These are phyloP conservation scores for Wallacemonas collosoma DNA, from an alignment of 208 protist genomes.

Conservation along the genomic window DNA sequence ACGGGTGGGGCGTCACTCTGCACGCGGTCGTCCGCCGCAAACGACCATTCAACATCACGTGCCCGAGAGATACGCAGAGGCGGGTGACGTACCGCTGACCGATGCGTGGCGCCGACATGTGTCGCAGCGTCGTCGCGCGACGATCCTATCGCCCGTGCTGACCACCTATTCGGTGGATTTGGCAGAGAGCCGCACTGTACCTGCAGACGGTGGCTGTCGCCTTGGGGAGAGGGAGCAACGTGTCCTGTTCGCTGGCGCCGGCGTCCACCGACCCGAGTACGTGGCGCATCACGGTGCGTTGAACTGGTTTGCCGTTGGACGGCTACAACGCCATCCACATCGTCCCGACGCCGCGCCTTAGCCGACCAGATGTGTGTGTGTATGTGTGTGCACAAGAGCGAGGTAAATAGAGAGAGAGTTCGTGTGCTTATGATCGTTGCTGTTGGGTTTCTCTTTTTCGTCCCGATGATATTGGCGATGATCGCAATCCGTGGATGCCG, in stretches of 20 bases:
- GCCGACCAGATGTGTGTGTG: too few species aligned
- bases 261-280: conserved; percentile 11
- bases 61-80: too few species aligned
- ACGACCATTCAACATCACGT: not conserved
- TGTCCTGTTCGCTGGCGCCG: not conserved
- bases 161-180: conserved; percentile 29
- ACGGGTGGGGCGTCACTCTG: too few species aligned
- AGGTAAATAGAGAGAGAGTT: too few species aligned
- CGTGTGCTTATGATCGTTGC: too few species aligned
- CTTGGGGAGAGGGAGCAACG: not conserved
- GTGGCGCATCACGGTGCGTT: conserved; percentile 25
- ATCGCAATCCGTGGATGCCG: too few species aligned
- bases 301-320: conserved; percentile 31
- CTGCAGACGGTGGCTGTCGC: too few species aligned
- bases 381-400: too few species aligned
- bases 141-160: conserved; percentile 30
- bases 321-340: conserved; percentile 30
- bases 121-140: not conserved
- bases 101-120: conserved; percentile 11
- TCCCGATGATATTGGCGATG: too few species aligned
- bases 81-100: not conserved
- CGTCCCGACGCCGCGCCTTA: not conserved
- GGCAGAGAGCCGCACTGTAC: not conserved
- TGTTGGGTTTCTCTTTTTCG: too few species aligned
- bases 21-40: not conserved